phyloP scores from a whole-genome alignment of 306 rosid genomes.

The Castanospermum australe region DNA sequence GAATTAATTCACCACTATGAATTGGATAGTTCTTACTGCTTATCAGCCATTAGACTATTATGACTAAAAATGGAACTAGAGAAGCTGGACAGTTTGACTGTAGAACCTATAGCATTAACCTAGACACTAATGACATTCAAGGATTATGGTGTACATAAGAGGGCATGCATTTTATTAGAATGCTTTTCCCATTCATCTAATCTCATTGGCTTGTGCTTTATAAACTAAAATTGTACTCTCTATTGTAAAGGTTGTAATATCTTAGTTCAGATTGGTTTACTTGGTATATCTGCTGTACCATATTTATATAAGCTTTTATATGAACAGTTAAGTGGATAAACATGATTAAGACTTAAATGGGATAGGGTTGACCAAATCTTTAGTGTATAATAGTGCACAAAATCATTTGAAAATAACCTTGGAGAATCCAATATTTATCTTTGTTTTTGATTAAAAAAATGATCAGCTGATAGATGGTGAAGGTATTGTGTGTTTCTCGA shows the following conservation, averaged over 20 bases:
- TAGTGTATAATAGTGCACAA: not conserved
- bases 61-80: not conserved
- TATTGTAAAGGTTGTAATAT: not conserved
- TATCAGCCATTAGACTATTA: too few relatives aligned
- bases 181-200: not conserved
- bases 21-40: too few relatives aligned
- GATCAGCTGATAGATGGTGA: not conserved
- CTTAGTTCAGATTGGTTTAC: not conserved
- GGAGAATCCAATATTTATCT: not conserved
- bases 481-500: not conserved
- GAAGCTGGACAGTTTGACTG: not conserved
- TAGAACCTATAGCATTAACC: not conserved
- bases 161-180: not conserved
- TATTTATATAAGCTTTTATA: not conserved
- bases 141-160: not conserved
- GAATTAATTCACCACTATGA: not conserved
- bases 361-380: not conserved
- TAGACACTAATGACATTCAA: not conserved
- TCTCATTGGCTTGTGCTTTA: not conserved
- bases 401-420: not conserved
- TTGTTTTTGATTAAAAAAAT: conserved; percentile 4
- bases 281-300: not conserved
- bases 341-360: not conserved
- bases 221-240: not conserved
- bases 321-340: not conserved